Evolutionary conservation across 208 protist genomes (phyloP).

Genomic region (Acanthamoeba castellanii): DNA sequence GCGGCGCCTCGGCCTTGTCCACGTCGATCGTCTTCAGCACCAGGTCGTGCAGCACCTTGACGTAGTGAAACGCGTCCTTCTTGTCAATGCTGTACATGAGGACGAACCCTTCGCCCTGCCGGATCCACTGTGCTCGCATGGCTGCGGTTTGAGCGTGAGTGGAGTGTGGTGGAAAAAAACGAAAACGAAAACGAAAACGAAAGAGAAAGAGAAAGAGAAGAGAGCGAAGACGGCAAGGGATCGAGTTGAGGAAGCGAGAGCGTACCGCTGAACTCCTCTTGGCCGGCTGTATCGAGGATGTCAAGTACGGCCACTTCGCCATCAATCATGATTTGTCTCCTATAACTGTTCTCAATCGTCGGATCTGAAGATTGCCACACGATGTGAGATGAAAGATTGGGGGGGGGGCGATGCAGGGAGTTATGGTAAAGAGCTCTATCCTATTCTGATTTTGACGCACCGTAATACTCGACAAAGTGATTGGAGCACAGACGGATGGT

Average conservation of each 20-base stretch:
- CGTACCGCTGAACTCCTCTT: slow-evolving; percentile 86
- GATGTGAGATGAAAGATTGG: too few relatives aligned
- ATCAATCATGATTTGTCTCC: slow-evolving; percentile 81
- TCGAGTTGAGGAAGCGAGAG: too few relatives aligned
- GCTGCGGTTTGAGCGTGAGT: background rate
- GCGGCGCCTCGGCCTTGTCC: background rate
- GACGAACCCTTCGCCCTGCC: slow-evolving; percentile 11
- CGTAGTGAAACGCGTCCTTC: background rate
- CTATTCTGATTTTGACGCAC: background rate
- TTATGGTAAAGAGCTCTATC: too few relatives aligned
- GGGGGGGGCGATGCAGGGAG: too few relatives aligned
- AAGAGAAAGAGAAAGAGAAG: background rate
- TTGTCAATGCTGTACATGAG: slow-evolving; percentile 33
- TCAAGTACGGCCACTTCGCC: slow-evolving; percentile 83
- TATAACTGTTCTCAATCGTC: background rate
- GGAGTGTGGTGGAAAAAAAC: too few relatives aligned
- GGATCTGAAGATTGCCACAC: background rate
- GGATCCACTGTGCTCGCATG: slow-evolving; percentile 6
- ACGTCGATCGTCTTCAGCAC: background rate
- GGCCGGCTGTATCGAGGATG: too few relatives aligned
- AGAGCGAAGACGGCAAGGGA: background rate
- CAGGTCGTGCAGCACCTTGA: background rate
- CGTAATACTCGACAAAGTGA: background rate
- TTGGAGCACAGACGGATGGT: background rate
- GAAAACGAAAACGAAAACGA: background rate